phyloP scores from a whole-genome alignment of 192 early-diverging fungal genomes.

The Podochytrium sp. region DNA sequence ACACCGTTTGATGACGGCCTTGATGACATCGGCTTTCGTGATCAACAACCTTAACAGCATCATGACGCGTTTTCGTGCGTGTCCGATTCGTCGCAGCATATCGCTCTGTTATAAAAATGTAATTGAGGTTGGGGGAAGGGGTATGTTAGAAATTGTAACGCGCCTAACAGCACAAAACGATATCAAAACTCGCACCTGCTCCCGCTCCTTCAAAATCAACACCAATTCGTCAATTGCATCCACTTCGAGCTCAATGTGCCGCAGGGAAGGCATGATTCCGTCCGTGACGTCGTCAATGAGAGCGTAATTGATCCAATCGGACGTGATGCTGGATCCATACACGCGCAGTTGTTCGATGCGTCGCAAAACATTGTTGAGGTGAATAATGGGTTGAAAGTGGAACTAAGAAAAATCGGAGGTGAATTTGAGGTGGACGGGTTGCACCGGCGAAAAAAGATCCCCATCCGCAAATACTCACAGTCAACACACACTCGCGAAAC shows the following conservation, averaged over 20 bases:
- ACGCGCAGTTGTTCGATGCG: constrained; percentile 84
- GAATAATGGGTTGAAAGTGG: constrained; percentile 76
- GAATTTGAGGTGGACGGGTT: neutral
- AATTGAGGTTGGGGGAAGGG: too few relatives aligned
- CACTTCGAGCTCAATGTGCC: constrained; percentile 90
- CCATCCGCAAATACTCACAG: constrained; percentile 38
- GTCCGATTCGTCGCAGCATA: constrained; percentile 77
- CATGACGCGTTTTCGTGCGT: constrained; percentile 73
- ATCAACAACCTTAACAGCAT: constrained; percentile 65
- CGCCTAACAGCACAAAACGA: too few relatives aligned
- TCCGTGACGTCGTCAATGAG: constrained; percentile 96
- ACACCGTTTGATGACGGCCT: constrained; percentile 67
- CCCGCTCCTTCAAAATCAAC: constrained; percentile 87
- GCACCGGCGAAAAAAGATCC: neutral
- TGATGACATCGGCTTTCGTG: constrained; percentile 74
- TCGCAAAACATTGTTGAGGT: constrained; percentile 82
- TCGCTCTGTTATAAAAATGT: constrained; percentile 45
- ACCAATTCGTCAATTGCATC: constrained; percentile 95
- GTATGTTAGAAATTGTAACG: too few relatives aligned
- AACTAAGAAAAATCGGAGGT: constrained; percentile 57
- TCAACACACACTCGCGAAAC: constrained; percentile 59
- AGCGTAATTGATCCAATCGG: constrained; percentile 97
- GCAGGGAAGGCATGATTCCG: constrained; percentile 83
- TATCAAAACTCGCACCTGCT: too few relatives aligned
- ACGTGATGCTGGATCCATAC: constrained; percentile 83